These are phyloP conservation scores for Rubus parviflorus DNA, from an alignment of 306 rosid genomes.

Conservation along the genomic window DNA sequence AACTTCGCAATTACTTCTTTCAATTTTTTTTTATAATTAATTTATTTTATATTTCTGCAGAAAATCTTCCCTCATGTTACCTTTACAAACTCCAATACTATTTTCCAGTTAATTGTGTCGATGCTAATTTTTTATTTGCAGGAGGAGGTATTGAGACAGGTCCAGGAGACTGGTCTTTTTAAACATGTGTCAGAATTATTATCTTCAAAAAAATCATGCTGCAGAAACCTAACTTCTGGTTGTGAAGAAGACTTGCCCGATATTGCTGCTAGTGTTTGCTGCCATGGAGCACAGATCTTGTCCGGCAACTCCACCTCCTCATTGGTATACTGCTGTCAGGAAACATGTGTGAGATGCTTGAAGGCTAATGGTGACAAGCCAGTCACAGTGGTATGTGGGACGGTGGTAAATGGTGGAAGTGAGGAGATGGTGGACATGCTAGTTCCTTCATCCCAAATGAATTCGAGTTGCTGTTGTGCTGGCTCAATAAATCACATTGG, in stretches of 20 bases:
- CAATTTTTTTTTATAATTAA: background rate
- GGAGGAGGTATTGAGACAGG: conserved; percentile 83
- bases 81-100: background rate
- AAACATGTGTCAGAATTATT: conserved; percentile 62
- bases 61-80: background rate
- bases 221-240: conserved; percentile 28
- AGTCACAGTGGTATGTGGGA: conserved; percentile 69
- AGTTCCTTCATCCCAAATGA: conserved; percentile 63
- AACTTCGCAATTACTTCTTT: conserved; percentile 21
- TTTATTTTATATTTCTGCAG: background rate
- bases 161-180: conserved; percentile 72
- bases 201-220: conserved; percentile 43
- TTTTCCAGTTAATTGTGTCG: conserved; percentile 18
- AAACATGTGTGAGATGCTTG: conserved; percentile 67
- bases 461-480: conserved; percentile 45
- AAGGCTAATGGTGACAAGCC: conserved; percentile 60
- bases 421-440: conserved; percentile 76
- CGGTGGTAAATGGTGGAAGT: conserved; percentile 57
- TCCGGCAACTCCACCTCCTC: conserved; percentile 45
- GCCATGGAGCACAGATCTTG: conserved; percentile 90
- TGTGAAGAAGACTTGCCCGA: conserved; percentile 45
- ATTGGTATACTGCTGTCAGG: conserved; percentile 58
- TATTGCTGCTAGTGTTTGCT: conserved; percentile 82
- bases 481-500: conserved; percentile 44
- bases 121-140: conserved; percentile 32